Percentiles rank a stretch among this genome's conserved stretches.
These are phyloP conservation scores for Erysimum pusillum DNA, from an alignment of 441 rosid genomes.

Conservation along the genomic window DNA sequence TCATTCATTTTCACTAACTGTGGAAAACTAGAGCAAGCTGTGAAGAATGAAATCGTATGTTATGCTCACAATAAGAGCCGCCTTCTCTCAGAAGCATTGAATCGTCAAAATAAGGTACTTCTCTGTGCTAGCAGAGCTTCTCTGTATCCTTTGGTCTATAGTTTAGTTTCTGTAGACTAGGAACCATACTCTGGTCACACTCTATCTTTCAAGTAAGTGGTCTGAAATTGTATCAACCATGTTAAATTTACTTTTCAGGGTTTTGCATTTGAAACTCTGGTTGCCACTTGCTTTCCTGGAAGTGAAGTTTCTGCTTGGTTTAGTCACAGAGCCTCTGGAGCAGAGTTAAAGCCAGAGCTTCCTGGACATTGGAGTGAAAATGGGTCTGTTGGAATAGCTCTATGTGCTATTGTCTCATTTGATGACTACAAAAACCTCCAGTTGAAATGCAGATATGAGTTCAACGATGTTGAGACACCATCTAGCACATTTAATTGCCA, in stretches of 20 bases:
- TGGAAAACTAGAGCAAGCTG: not conserved
- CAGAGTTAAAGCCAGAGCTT: conserved; percentile 25
- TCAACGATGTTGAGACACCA: not conserved
- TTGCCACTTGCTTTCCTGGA: conserved; percentile 40
- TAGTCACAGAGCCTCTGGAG: conserved; percentile 22
- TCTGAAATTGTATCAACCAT: not conserved
- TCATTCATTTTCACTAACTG: conserved; percentile 23
- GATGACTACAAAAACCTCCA: not conserved
- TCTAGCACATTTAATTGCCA: conserved; percentile 17
- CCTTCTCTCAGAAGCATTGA: not conserved
- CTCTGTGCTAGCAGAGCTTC: not conserved
- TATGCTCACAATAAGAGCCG: conserved; percentile 1
- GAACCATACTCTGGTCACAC: not conserved
- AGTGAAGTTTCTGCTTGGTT: conserved; percentile 38
- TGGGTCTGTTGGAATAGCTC: conserved; percentile 29
- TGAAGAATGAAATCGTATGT: not conserved
- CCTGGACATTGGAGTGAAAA: conserved; percentile 6
- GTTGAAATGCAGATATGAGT: conserved; percentile 20
- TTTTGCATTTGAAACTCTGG: conserved; percentile 10
- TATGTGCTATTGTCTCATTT: conserved; percentile 34
- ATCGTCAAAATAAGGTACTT: conserved; percentile 21
- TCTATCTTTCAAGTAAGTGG: too few species aligned
- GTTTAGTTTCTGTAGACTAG: too few species aligned
- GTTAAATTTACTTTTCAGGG: not conserved
- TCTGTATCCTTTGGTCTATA: not conserved